A percentile compares a stretch with the other conserved stretches of the same genome.
Evolutionary conservation across 2,329 filamentous ascomycete species (phyloP).

Genomic region (Geoglossum cookeanum): DNA sequence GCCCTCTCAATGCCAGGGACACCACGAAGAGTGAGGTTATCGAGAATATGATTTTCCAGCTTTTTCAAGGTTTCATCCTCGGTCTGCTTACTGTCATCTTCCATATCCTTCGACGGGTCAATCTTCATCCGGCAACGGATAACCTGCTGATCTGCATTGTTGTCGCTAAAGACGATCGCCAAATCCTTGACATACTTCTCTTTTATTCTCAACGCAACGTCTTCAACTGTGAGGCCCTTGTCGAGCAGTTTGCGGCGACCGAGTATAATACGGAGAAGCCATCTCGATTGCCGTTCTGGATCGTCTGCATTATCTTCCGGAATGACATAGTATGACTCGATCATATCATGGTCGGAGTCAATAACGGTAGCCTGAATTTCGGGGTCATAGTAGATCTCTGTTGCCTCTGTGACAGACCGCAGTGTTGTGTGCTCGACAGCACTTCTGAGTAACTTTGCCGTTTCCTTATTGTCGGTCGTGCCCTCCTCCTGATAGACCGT

Average conservation of each 20-base stretch:
- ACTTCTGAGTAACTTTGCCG: conserved; percentile 71
- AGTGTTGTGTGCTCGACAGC: conserved; percentile 87
- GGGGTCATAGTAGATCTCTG: conserved; percentile 95
- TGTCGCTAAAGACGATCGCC: conserved; percentile 90
- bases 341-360: conserved; percentile 74
- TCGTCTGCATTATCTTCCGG: conserved; percentile 59
- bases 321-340: conserved; percentile 92
- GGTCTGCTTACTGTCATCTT: conserved; percentile 54
- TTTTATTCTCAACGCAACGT: conserved; percentile 80
- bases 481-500: conserved; percentile 59
- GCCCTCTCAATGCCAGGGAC: conserved; percentile 76
- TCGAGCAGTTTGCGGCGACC: conserved; percentile 90
- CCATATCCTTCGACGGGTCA: conserved; percentile 42
- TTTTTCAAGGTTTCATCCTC: conserved; percentile 89
- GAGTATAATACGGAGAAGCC: conserved; percentile 83
- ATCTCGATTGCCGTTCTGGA: conserved; percentile 57
- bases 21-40: conserved; percentile 79
- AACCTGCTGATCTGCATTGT: conserved; percentile 89
- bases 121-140: conserved; percentile 76
- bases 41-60: conserved; percentile 76
- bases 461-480: conserved; percentile 47
- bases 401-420: conserved; percentile 74
- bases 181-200: conserved; percentile 70
- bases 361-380: conserved; percentile 74
- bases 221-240: conserved; percentile 77